A percentile compares a stretch with the other conserved stretches of the same genome.
phyloP scores from a whole-genome alignment of 192 early-diverging fungal genomes.

The Mortierella antarctica region DNA sequence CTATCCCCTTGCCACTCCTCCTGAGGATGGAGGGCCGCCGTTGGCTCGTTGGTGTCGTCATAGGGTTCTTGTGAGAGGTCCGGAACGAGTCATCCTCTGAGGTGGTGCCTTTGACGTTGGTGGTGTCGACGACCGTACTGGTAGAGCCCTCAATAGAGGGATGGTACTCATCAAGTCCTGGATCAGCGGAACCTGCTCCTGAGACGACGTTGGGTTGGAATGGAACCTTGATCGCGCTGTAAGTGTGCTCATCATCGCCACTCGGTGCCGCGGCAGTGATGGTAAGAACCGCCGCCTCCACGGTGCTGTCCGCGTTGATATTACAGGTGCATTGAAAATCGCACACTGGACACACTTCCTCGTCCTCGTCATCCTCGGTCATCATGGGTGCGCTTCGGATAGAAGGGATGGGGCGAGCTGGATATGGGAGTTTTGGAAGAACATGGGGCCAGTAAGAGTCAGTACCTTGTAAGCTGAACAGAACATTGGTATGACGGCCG shows the following conservation, averaged over 20 bases:
- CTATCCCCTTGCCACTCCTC: constrained; percentile 32
- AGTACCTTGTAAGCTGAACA: not conserved
- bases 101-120: not conserved
- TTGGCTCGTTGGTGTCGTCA: constrained; percentile 18
- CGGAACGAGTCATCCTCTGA: constrained; percentile 13
- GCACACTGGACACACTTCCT: constrained; percentile 66
- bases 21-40: constrained; percentile 21
- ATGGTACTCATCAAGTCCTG: not conserved
- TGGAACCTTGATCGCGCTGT: constrained; percentile 38
- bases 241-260: constrained; percentile 5
- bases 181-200: not conserved
- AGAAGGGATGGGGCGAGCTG: constrained; percentile 1
- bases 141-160: constrained; percentile 4
- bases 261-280: not conserved
- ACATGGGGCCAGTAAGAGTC: too few species aligned
- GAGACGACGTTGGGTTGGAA: constrained; percentile 25
- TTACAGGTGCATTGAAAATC: constrained; percentile 66
- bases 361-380: constrained; percentile 56
- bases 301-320: not conserved
- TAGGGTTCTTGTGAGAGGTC: constrained; percentile 38
- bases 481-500: too few species aligned
- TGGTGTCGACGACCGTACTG: constrained; percentile 3
- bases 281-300: not conserved
- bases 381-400: not conserved
- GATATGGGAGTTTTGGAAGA: too few species aligned